Evolutionary conservation across 257 asterid species (phyloP), one percentile per base, ranked within the genome.

Genomic region (Fraxinus americana): DNA sequence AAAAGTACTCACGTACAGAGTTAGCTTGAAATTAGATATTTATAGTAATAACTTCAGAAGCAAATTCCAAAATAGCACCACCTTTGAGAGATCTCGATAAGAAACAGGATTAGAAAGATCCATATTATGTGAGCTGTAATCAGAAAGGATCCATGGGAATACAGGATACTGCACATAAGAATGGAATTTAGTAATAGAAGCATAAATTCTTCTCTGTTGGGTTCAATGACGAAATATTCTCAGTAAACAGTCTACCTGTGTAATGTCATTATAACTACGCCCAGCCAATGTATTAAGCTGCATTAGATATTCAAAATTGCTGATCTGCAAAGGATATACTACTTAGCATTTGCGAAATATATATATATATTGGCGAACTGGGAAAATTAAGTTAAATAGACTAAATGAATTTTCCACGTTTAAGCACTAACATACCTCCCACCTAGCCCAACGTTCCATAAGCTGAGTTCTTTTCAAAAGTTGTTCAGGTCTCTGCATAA

Each of bases 201-300:
- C 59, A 72, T 32, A 75, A 63, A 16, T 29, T 63, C 38, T 71
- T 70, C 79, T 39, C 52, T 65, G 48, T 71, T 38, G 50, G 48
- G 79, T 63, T 25, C 71, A 59, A 79, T 32, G 79, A 68, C 48
- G 41, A 48, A 77, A 73, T 69, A 45, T 32, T 41, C 11, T 76
- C 72, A 83, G 78, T 48, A 70, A 83, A 80, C 71, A 67, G 63
- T 78, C 23, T 52, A 93, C 99, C 94, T 95, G 99, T 70, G 99
- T 95, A 67, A 95, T 90, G 81, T 95, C 99, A 73, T 95, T 95
- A 85, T 95, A 95, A 85, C 97, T 95, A 72, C 99, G 96, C 36
- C 99, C 99, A 43, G 99, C 97, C 88, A 95, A 85, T 73, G 99
- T 95, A 85, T 95, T 95, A 66, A 95, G 99, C 85, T 95, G 99